Conservation (phyloP, 2,329 filamentous ascomycete genomes). For the Trichophyton verrucosum region DNA sequence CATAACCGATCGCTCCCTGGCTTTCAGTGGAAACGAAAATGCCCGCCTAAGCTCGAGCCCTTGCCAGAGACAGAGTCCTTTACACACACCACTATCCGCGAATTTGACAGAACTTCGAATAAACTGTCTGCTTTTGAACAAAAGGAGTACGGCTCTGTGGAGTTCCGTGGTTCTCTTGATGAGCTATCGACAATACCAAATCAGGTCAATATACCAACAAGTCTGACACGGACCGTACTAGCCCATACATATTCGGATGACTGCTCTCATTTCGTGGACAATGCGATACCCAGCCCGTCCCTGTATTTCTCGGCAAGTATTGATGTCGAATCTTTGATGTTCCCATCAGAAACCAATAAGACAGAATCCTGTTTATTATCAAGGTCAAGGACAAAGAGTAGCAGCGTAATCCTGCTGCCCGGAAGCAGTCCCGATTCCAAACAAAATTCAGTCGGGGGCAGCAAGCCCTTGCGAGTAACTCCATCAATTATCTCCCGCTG, state of each 20-base stretch:
- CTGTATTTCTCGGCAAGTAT: slow-evolving; percentile 9
- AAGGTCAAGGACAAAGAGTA: slow-evolving; percentile 16
- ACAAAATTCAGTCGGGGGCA: neutral
- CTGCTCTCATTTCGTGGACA: slow-evolving; percentile 4
- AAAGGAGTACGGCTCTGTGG: neutral
- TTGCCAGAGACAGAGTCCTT: neutral
- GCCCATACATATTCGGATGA: slow-evolving; percentile 2
- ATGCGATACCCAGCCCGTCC: slow-evolving; percentile 8
- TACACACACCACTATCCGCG: neutral
- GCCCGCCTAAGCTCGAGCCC: neutral
- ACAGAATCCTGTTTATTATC: neutral
- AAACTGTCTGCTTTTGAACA: neutral
- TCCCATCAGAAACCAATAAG: neutral
- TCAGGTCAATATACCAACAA: neutral
- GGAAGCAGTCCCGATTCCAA: slow-evolving; percentile 8
- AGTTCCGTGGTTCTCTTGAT: neutral
- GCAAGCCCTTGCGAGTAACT: slow-evolving; percentile 5
- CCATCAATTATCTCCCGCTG: slow-evolving; percentile 13
- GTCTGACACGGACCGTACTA: neutral
- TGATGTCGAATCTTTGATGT: neutral
- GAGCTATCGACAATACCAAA: neutral
- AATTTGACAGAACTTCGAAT: neutral
- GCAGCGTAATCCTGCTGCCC: slow-evolving; percentile 21
- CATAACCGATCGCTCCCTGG: neutral
- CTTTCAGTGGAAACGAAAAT: neutral